Evolutionary conservation across 306 rosid species (phyloP).

Genomic region (Sindora glabra): DNA sequence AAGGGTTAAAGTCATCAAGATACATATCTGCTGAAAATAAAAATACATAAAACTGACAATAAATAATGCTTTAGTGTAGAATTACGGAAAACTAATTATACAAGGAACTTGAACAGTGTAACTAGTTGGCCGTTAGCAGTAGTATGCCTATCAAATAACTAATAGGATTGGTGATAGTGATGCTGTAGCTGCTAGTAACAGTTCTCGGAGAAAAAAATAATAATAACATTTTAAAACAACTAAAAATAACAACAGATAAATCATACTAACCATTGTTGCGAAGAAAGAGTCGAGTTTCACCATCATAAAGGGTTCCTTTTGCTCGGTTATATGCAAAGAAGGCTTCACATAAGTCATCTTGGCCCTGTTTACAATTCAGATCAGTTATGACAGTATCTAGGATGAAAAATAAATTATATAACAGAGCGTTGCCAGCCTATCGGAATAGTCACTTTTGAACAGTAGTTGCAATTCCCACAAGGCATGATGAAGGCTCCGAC

Average conservation of each 20-base stretch:
- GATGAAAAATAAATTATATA: slow-evolving; percentile 8
- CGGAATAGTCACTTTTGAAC: slow-evolving; percentile 64
- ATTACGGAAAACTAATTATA: not conserved
- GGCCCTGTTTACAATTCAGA: slow-evolving; percentile 53
- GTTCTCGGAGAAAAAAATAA: not conserved
- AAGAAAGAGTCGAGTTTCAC: slow-evolving; percentile 89
- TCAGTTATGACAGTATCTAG: slow-evolving; percentile 7
- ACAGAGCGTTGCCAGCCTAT: not conserved
- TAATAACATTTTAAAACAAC: too few relatives aligned
- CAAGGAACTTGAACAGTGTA: not conserved
- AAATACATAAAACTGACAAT: not conserved
- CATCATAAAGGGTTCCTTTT: slow-evolving; percentile 91
- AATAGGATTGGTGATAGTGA: not conserved
- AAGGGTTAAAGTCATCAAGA: slow-evolving; percentile 10
- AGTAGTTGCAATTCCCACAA: slow-evolving; percentile 79
- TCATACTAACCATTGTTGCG: slow-evolving; percentile 49
- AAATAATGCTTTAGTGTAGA: not conserved
- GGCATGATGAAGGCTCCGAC: slow-evolving; percentile 97
- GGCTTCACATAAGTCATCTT: slow-evolving; percentile 86
- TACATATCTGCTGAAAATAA: slow-evolving; percentile 1
- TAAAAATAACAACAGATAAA: not conserved
- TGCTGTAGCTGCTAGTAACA: not conserved
- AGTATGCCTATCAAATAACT: not conserved
- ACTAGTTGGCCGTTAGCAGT: not conserved
- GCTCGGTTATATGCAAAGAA: slow-evolving; percentile 94